Base-by-base conservation (phyloP, 331 rosid genomes). In the Saraca asoca region DNA sequence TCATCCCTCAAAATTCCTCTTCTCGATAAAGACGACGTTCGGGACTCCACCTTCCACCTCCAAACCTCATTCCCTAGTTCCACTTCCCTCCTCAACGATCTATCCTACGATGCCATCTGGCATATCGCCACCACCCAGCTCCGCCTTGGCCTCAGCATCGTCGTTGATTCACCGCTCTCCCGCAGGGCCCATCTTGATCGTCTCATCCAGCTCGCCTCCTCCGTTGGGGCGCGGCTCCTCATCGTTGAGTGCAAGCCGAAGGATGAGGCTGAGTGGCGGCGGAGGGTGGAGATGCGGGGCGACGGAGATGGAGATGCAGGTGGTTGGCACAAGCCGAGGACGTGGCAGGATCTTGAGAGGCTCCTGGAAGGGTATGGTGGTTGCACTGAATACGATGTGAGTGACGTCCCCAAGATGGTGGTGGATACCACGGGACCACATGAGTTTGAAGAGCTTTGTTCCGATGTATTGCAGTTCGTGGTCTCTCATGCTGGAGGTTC, bases 131-230 rank as follows among this genome's bases (percentile, higher is more conserved):
- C 88, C 69, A 81, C 91, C 0, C 88, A 88, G 71, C 85, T 85
- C 58, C 67, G 78, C 19, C 76, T 88, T 53, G 78, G 89, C 24
- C 88, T 83, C 88, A 73, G 82, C 78, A 72, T 88, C 74, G n/a
- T 88, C 75, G 37, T 88, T 29, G 95, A 83, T 80, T 85, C 95
- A 0, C 91, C 95, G 0, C 95, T 88, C 77, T 88, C 92, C 51
- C 91, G 86, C 2, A 16, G 59, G 2, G 31, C 77, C 68, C 88
- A 85, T 79, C 83, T 88, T 63, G 76, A 85, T 16, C 75, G 77
- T 15, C 85, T 88, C 69, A 60, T 64, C 64, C 48, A 0, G 6
- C 12, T 81, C 42, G 81, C 85, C 5, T 51, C 62, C 0, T 6
- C 35, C 0, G 5, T 16, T 24, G 51, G 70, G 35, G 85, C 73